Evolutionary conservation across 768 basidiomycete species (phyloP), one percentile per base, ranked within the genome.

Genomic region (Agaricus blazei): DNA sequence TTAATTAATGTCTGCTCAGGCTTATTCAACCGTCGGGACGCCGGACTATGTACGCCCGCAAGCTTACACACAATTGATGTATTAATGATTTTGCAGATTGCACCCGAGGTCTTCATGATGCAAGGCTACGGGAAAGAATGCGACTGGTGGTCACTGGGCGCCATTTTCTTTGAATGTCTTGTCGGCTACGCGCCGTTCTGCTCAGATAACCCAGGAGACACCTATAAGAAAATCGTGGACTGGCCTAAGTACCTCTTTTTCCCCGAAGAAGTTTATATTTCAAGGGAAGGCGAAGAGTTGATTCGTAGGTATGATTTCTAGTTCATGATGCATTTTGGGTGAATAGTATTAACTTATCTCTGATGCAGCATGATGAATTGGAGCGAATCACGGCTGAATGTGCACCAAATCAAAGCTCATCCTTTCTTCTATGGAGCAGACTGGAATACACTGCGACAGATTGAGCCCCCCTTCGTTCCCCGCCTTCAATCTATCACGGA

Each of bases 101-200:
- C 95, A 0, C 95, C 95, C 3, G 95, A 98, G 65, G 96, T 98
- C 62, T 98, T 99, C 79, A 72, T 93, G 68, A 88, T 96, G 75
- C 89, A 96, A 66, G 96, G 96, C 4, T 99, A 99, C 63, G 93
- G 94, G 46, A 95, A 96, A 70, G 96, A 98, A 71, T 98, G 96
- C 67, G 96, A 99, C 71, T 99, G 96, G 96, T 99, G 96, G 96
- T 98, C 96, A 37, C 74, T 99, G 53, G 96, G 96, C 11, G 95
- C 96, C 4, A 98, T 99, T 69, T 97, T 95, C 85, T 99, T 95
- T 67, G 96, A 99, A 71, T 98, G 96, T 71, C 77, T 99, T 36
- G 93, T 98, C 60, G 96, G 96, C 58, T 98, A 95, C 68, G 94
- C 96, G 14, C 96, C 95, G 4, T 98, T 98, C 81, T 99, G 96